Evolutionary conservation across 2,329 filamentous ascomycete species (phyloP), one percentile per base, ranked within the genome.

Genomic region (Aspergillus hiratsukae): DNA sequence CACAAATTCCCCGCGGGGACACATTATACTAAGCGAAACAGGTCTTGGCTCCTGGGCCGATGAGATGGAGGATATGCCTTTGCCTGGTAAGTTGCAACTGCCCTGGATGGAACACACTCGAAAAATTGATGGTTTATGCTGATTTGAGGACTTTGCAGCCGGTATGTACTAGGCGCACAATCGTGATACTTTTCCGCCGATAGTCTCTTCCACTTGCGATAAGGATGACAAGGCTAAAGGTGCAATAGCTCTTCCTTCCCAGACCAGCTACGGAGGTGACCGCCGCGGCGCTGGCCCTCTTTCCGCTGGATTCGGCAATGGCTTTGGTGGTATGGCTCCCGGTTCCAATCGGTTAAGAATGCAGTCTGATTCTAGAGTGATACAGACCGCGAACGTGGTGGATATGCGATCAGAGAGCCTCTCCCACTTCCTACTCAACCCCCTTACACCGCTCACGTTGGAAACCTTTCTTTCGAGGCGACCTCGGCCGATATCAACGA

Each of bases 401-500:
- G 73, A 62, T 77, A 73, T 59, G 66, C 73, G 48, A 59, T 72
- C 53, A 75, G 78, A 73, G 91, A 96, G 71, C 82, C 87, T 66
- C 85, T 91, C 56, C 92, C 92, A 54, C 84, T 99, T 54, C 94
- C 94, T 55, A 88, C 90, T 62, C 92, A 91, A 78, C 94, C 95
- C 58, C 94, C 94, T 11, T 99, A 86, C 77, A 99, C 94, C 58
- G 93, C 92, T 61, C 94, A 99, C 78, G 83, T 99, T 58, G 94
- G 94, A 69, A 99, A 99, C 73, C 84, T 99, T 59, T 94, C 93
- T 51, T 99, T 97, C 77, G 93, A 99, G 72, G 90, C 92, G 55
- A 94, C 90, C 53, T 83, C 85, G 62, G 88, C 87, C 64, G 88
- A 92, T 68, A 87, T 99, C 61, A 86, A 83, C 66, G 89, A 91